Evolutionary conservation across 2,329 filamentous ascomycete species (phyloP).

Genomic region (Beauveria brongniartii): DNA sequence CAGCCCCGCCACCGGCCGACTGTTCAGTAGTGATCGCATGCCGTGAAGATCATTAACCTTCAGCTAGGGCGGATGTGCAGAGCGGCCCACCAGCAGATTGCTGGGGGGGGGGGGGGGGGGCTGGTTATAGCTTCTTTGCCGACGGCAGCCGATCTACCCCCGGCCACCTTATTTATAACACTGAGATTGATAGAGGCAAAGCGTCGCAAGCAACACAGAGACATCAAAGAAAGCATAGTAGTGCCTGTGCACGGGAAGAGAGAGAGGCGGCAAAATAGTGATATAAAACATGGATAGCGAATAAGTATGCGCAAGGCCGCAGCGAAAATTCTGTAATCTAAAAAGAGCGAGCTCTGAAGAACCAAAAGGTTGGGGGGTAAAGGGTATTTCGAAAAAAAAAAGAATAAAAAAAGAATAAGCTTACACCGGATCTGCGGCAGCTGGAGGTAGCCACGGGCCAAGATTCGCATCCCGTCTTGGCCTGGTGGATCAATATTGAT

Average conservation of each 20-base stretch:
- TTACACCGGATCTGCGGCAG: background rate
- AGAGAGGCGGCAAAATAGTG: background rate
- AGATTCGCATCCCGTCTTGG: too few species aligned
- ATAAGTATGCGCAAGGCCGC: background rate
- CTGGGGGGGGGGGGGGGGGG: background rate
- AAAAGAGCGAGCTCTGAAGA: background rate
- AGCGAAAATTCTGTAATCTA: background rate
- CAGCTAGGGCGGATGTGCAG: background rate
- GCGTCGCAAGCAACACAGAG: background rate
- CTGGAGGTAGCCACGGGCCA: background rate
- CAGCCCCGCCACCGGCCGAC: background rate
- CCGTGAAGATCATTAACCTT: background rate
- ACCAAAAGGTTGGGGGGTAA: background rate
- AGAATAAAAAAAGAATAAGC: background rate
- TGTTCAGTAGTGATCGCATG: background rate
- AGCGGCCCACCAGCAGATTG: background rate
- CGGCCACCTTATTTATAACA: background rate
- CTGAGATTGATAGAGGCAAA: background rate
- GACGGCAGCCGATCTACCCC: background rate
- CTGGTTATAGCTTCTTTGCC: background rate
- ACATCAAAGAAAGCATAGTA: background rate
- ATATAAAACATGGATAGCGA: background rate
- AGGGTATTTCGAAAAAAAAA: background rate
- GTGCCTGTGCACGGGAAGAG: background rate
- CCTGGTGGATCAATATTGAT: too few species aligned